phyloP scores from a whole-genome alignment of 2,329 filamentous ascomycete species.

The Scytalidium sp. region DNA sequence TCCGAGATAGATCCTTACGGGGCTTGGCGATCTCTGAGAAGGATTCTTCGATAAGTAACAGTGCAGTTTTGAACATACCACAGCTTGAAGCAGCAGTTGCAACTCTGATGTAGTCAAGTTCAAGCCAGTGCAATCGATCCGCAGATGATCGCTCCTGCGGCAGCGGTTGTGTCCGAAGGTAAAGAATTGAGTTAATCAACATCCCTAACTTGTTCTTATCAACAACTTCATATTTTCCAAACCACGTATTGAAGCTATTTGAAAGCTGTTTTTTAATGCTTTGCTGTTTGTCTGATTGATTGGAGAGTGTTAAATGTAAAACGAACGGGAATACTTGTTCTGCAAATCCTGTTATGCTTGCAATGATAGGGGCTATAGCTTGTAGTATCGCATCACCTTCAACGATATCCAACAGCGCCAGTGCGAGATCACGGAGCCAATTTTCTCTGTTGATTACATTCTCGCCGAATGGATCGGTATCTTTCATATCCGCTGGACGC shows the following conservation, averaged over 20 bases:
- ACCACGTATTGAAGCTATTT: slow-evolving; percentile 59
- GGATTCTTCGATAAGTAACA: slow-evolving; percentile 77
- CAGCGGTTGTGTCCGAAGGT: slow-evolving; percentile 77
- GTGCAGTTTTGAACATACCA: slow-evolving; percentile 81
- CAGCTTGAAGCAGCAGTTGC: slow-evolving; percentile 72
- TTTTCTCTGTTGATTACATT: slow-evolving; percentile 38
- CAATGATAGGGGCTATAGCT: slow-evolving; percentile 64
- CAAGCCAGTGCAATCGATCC: slow-evolving; percentile 80
- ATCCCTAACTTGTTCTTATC: slow-evolving; percentile 65
- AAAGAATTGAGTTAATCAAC: slow-evolving; percentile 76
- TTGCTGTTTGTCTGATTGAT: slow-evolving; percentile 62
- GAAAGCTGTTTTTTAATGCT: slow-evolving; percentile 63
- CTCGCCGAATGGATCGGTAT: slow-evolving; percentile 12
- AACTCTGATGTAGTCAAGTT: slow-evolving; percentile 71
- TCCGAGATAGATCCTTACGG: slow-evolving; percentile 36
- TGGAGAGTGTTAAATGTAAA: slow-evolving; percentile 74
- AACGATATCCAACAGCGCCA: slow-evolving; percentile 58
- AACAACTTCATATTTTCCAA: slow-evolving; percentile 44
- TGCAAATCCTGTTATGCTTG: slow-evolving; percentile 65
- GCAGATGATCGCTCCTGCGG: slow-evolving; percentile 75
- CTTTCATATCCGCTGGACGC: slow-evolving; percentile 5
- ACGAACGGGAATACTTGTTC: slow-evolving; percentile 77
- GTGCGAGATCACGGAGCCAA: slow-evolving; percentile 63
- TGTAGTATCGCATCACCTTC: slow-evolving; percentile 65
- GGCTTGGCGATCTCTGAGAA: slow-evolving; percentile 52